Conservation (phyloP, 257 asterid species). For the Ophiorrhiza pumila region DNA sequence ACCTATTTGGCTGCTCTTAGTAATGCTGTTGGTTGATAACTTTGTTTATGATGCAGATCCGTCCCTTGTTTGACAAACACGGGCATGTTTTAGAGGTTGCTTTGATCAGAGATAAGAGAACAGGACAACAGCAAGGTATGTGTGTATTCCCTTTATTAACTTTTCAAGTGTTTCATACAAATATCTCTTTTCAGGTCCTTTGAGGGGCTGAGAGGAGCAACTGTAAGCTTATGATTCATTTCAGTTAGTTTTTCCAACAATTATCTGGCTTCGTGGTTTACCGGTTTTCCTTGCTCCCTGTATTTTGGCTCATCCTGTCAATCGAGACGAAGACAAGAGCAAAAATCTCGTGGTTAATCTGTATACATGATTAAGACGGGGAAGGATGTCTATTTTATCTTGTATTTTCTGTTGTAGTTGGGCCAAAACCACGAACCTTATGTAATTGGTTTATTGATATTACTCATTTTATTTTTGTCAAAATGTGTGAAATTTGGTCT, state of each 20-base stretch:
- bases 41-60: slow-evolving; percentile 49
- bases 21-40: not conserved
- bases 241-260: slow-evolving; percentile 53
- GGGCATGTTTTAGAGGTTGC: slow-evolving; percentile 91
- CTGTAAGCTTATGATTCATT: slow-evolving; percentile 56
- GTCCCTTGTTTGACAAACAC: slow-evolving; percentile 77
- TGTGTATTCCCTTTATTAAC: slow-evolving; percentile 18
- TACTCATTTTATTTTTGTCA: slow-evolving; percentile 7
- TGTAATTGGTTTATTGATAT: slow-evolving; percentile 20
- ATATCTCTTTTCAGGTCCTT: slow-evolving; percentile 76
- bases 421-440: slow-evolving; percentile 9
- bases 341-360: slow-evolving; percentile 28
- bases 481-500: slow-evolving; percentile 5
- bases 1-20: not conserved
- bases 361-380: slow-evolving; percentile 33
- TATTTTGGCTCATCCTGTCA: slow-evolving; percentile 56
- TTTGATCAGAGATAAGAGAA: slow-evolving; percentile 85
- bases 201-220: slow-evolving; percentile 73
- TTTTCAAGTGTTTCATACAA: slow-evolving; percentile 22
- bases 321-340: slow-evolving; percentile 63
- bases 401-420: slow-evolving; percentile 28
- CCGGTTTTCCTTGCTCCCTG: slow-evolving; percentile 36
- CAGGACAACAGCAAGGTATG: slow-evolving; percentile 98
- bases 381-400: slow-evolving; percentile 23
- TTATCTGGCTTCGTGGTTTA: slow-evolving; percentile 26